These are phyloP conservation scores for Epichloe sibirici DNA, from an alignment of 2,329 filamentous ascomycete genomes.

Conservation along the genomic window DNA sequence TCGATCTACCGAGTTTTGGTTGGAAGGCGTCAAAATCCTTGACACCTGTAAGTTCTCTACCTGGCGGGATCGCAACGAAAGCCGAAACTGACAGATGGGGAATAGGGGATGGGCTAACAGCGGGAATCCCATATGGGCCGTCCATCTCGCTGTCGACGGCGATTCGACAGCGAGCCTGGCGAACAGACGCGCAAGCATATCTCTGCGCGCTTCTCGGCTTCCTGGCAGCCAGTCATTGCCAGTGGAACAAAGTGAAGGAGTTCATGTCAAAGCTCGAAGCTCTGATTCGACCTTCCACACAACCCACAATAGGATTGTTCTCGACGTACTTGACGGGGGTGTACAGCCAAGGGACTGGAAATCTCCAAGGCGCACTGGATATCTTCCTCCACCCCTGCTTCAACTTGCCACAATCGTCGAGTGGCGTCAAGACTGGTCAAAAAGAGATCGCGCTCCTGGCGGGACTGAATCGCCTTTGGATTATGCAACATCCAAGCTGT, in stretches of 20 bases:
- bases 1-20: slow-evolving; percentile 27
- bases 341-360: slow-evolving; percentile 64
- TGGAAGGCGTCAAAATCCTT: slow-evolving; percentile 31
- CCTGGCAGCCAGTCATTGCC: slow-evolving; percentile 55
- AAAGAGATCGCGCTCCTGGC: slow-evolving; percentile 55
- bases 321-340: slow-evolving; percentile 62
- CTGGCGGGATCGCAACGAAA: background rate
- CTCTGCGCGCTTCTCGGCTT: slow-evolving; percentile 61
- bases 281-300: slow-evolving; percentile 27
- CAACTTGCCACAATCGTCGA: slow-evolving; percentile 24
- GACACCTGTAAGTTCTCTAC: slow-evolving; percentile 31
- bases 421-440: slow-evolving; percentile 37
- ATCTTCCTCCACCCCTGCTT: slow-evolving; percentile 55
- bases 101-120: slow-evolving; percentile 23
- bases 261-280: slow-evolving; percentile 41
- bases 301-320: slow-evolving; percentile 33
- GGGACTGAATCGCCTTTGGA: slow-evolving; percentile 57
- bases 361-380: slow-evolving; percentile 53
- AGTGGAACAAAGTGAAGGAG: slow-evolving; percentile 53
- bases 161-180: slow-evolving; percentile 49
- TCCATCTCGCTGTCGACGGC: slow-evolving; percentile 45
- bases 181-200: slow-evolving; percentile 53
- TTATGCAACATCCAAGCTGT: slow-evolving; percentile 51
- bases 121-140: slow-evolving; percentile 24
- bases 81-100: background rate